Evolutionary conservation across 257 asterid genomes (phyloP), one percentile per base, ranked within the genome.

Genomic region (Solanum chmielewskii): DNA sequence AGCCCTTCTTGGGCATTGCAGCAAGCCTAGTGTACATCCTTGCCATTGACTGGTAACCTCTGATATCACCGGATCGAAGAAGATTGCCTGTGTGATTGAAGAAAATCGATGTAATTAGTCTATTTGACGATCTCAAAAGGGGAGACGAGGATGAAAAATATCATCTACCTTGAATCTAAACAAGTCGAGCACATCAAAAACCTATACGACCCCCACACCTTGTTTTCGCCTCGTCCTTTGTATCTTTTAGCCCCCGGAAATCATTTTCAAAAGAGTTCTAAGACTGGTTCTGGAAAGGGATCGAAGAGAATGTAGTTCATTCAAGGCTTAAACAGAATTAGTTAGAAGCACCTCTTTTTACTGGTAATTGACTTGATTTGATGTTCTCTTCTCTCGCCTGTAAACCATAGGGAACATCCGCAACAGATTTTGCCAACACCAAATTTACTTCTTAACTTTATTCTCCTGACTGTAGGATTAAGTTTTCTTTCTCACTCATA

Each of bases 21-120:
- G 99, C 99, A 85, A 97, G 99, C 90, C 97, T 91, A 60, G 99
- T 94, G 77, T 97, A 97, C 99, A 97, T 97, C 92, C 93, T 94
- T 85, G 99, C 99, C 99, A 97, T 97, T 37, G 98, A 95, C 70
- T 97, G 98, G 92, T 82, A 97, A 62, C 99, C 99, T 90, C 98
- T 92, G 42, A 92, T 83, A 87, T 97, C 99, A 37, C 99, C 99
- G 7, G 99, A 92, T 0, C 99, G 98, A 42, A 97, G 98, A 88
- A 97, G 99, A 91, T 97, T 97, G 73, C 99, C 99, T 97, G 86
- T 6, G 29, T 64, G 84, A 75, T 66, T 66, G 27, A 75, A 29
- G 56, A 44, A 3, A 18, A 9, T 21, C 0, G 2, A 45, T 80
- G 27, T 9, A 29, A 27, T 29, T 80, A n/a, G 56, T 14, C 56